These are phyloP conservation scores for Penicillium odoratum DNA, from an alignment of 495 filamentous ascomycete species.

Conservation along the genomic window DNA sequence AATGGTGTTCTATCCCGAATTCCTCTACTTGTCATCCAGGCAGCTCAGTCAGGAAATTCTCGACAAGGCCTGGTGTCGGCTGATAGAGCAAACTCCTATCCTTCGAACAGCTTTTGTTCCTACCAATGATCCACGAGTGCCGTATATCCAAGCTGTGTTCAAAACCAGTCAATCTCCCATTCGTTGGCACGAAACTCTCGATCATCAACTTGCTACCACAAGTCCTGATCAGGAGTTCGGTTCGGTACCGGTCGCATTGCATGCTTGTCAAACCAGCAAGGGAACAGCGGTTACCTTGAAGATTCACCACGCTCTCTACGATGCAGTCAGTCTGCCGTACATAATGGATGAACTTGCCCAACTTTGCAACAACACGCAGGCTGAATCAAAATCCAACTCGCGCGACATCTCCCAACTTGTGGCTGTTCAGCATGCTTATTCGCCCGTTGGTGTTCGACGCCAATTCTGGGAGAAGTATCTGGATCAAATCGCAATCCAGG, in stretches of 20 bases:
- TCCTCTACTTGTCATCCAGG: slow-evolving; percentile 25
- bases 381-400: slow-evolving; percentile 3
- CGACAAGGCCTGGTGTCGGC: slow-evolving; percentile 27
- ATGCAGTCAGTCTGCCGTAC: slow-evolving; percentile 32
- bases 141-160: slow-evolving; percentile 31
- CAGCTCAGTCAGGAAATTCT: slow-evolving; percentile 18
- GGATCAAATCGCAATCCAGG: slow-evolving; percentile 15
- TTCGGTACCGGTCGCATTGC: slow-evolving; percentile 26
- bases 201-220: slow-evolving; percentile 9
- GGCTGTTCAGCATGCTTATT: slow-evolving; percentile 30
- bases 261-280: slow-evolving; percentile 24
- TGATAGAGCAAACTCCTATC: slow-evolving; percentile 24
- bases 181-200: slow-evolving; percentile 25
- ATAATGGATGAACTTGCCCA: slow-evolving; percentile 26
- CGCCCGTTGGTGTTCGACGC: slow-evolving; percentile 25
- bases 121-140: slow-evolving; percentile 14
- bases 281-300: slow-evolving; percentile 29
- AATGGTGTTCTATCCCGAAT: slow-evolving; percentile 32
- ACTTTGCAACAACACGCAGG: slow-evolving; percentile 16
- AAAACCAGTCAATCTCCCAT: slow-evolving; percentile 22
- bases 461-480: slow-evolving; percentile 37
- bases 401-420: slow-evolving; percentile 31
- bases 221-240: slow-evolving; percentile 17
- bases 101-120: slow-evolving; percentile 35
- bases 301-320: slow-evolving; percentile 42